phyloP scores from a whole-genome alignment of 169 alveolate genomes.

The Plasmodium gonderi region DNA sequence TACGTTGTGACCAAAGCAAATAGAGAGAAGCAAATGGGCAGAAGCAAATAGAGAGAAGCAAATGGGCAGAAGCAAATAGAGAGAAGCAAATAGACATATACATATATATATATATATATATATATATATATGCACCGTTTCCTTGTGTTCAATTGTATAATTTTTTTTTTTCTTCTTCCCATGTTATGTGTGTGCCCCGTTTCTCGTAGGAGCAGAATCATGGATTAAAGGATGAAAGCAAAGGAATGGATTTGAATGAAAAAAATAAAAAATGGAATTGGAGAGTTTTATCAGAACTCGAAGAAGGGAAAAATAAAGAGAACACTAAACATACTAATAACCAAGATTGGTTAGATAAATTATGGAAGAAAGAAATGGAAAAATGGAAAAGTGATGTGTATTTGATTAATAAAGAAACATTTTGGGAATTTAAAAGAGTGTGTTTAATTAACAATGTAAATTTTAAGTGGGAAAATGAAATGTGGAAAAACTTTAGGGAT shows the following conservation, averaged over 20 bases:
- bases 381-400: not conserved
- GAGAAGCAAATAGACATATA: not conserved
- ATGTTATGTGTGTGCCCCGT: too few relatives aligned
- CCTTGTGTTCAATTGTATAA: too few relatives aligned
- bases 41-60: too few relatives aligned
- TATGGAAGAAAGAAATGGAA: not conserved
- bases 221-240: too few relatives aligned
- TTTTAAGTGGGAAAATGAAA: not conserved
- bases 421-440: conserved; percentile 13
- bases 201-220: too few relatives aligned
- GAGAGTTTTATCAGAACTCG: not conserved
- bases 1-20: too few relatives aligned
- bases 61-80: too few relatives aligned
- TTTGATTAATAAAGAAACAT: not conserved
- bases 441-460: conserved; percentile 5
- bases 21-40: too few relatives aligned
- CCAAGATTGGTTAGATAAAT: not conserved
- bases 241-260: too few relatives aligned
- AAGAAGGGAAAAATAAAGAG: not conserved
- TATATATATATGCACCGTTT: not conserved
- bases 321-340: not conserved
- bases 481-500: not conserved
- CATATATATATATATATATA: not conserved
- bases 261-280: not conserved
- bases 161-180: too few relatives aligned